Evolutionary conservation across 129 eudicot species (phyloP).

Genomic region (Centella asiatica): DNA sequence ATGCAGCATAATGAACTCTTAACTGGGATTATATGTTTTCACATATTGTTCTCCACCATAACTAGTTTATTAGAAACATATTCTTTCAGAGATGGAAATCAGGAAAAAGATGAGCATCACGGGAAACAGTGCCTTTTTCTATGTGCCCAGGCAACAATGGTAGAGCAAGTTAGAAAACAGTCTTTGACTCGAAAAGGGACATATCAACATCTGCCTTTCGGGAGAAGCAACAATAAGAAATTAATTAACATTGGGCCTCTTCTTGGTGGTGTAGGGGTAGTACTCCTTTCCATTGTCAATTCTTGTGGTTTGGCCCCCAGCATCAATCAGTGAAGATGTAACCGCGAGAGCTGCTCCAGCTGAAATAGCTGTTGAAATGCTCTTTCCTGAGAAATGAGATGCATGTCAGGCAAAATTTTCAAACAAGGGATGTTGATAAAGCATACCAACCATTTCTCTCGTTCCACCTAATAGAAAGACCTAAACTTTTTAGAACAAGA

Average conservation of each 20-base stretch:
- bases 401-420: not conserved
- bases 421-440: too few relatives aligned
- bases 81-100: constrained; percentile 1
- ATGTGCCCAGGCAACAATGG: constrained; percentile 15
- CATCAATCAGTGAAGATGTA: constrained; percentile 64
- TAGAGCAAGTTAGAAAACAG: constrained; percentile 21
- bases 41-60: not conserved
- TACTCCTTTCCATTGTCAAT: constrained; percentile 80
- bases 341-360: constrained; percentile 95
- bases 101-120: too few relatives aligned
- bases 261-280: constrained; percentile 87
- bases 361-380: constrained; percentile 62
- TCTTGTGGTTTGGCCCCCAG: constrained; percentile 82
- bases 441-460: too few relatives aligned
- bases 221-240: not conserved
- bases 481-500: too few relatives aligned
- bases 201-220: constrained; percentile 16
- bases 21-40: too few relatives aligned
- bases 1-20: too few relatives aligned
- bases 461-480: too few relatives aligned
- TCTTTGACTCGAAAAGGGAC: constrained; percentile 7
- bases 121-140: too few relatives aligned
- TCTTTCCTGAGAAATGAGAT: constrained; percentile 43
- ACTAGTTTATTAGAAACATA: constrained; percentile 5
- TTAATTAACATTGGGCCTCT: constrained; percentile 53